Base-by-base conservation (phyloP, 768 basidiomycete species). In the Clavaria fumosa region DNA sequence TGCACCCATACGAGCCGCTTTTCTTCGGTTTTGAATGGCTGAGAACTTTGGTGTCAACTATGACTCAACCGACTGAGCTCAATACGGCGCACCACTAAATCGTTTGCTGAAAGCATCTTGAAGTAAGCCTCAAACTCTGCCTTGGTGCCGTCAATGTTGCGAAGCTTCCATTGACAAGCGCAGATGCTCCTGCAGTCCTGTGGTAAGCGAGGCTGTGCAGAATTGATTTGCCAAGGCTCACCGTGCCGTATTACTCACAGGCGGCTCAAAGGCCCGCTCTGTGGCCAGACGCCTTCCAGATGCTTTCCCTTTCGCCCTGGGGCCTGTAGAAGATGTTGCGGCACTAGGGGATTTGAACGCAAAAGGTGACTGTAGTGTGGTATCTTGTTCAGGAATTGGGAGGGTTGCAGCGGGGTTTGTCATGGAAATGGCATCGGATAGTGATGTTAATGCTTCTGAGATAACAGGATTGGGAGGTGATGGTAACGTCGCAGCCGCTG, bases 21-120 rank as follows among this genome's bases (percentile, higher is more conserved):
- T 14, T 33, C 31, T 33, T 33, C 31, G 14, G 14, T 19, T 14
- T 33, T 33, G 31, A 33, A 33, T 33, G 31, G 31, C 31, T 33
- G 14, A 28, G 27, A 28, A 28, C n/a, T n/a, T n/a, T n/a, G n/a
- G 27, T 14, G 27, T 14, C 31, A n/a, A 19, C 9, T 33, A 6
- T 5, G 5, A 33, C 7, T 14, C 14, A 5, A 14, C 14, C 7
- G 6, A 9, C 14, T 33, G 31, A 33, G 14, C 9, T 14, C 31
- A 6, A 33, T 28, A n/a, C n/a, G n/a, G n/a, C 31, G 19, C 19
- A 33, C 31, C 14, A 9, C 14, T 33, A 33, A 7, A 6, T 33
- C 6, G 14, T 33, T 33, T 6, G 6, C 31, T 5, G 14, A 33
- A 14, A 33, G 31, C 6, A 6, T 33, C 31, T 33, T 33, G 31